Percentiles rank a stretch among this genome's conserved stretches.
Conservation (phyloP, 2,329 filamentous ascomycete genomes). For the Biscogniauxia sp. region DNA sequence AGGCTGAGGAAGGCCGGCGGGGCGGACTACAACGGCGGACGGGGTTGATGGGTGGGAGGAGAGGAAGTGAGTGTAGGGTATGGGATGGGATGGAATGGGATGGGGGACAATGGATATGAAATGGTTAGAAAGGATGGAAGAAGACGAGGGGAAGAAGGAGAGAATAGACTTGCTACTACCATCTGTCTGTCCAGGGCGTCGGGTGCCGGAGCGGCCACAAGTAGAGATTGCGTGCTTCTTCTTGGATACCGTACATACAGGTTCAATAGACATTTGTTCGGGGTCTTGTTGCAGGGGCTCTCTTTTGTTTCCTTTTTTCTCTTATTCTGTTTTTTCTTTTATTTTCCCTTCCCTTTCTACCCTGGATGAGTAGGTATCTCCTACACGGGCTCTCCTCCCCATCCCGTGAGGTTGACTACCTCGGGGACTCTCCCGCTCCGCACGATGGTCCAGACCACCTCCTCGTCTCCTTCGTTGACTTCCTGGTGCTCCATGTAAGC, state of each 20-base stretch:
- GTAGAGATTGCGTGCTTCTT: too few species aligned
- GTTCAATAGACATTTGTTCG: conserved; percentile 17
- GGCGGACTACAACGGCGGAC: conserved; percentile 68
- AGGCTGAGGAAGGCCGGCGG: conserved; percentile 64
- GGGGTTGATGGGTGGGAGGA: conserved; percentile 40
- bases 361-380: not conserved
- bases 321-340: too few species aligned
- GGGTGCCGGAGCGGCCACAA: too few species aligned
- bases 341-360: too few species aligned
- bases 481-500: conserved; percentile 54
- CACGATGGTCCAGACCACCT: conserved; percentile 53
- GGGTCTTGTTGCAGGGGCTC: conserved; percentile 1
- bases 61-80: too few species aligned
- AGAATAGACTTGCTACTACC: not conserved
- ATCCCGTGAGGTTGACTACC: conserved; percentile 48
- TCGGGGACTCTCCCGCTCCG: conserved; percentile 46
- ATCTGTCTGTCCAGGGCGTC: not conserved
- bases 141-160: not conserved
- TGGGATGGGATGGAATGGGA: not conserved
- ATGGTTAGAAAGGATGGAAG: not conserved
- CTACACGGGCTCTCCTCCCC: conserved; percentile 35
- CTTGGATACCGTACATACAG: conserved; percentile 16
- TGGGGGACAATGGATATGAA: too few species aligned
- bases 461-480: conserved; percentile 53
- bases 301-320: not conserved